Evolutionary conservation across 78 protist genomes (phyloP), one percentile per base, ranked within the genome.

Genomic region (Capsaspora owczarzaki): DNA sequence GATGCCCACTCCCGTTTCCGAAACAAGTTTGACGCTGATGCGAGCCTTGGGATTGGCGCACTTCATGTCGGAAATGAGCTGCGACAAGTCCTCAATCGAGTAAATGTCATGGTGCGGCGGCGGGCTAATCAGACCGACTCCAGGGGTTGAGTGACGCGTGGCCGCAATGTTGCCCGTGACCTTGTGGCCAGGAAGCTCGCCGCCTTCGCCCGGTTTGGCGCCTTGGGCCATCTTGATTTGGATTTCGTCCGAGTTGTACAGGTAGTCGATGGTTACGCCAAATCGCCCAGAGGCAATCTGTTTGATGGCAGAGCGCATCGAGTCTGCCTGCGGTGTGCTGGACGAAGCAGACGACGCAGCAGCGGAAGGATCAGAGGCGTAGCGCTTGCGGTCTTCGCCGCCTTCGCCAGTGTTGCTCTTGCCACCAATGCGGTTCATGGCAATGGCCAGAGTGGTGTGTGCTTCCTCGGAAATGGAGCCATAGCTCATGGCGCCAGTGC

Each of bases 101-200:
- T 93, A 93, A 87, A 93, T 93, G 85, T 93, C 96, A 90, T 93
- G 96, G 87, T 93, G 96, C 23, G 96, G 96, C 37, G 96, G 96
- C 35, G 96, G 96, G 43, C 91, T 85, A 76, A 93, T 90, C 53
- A 93, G 89, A n/a, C 89, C 92, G 16, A 93, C 93, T 6, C 96
- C 96, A 0, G 83, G 82, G 35, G 91, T 93, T 16, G 91, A 89
- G 77, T 84, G 53, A 47, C 96, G 88, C 42, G 80, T 40, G 66
- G 43, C 12, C 19, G 93, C 96, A 76, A 93, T 93, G 43, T 33
- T 47, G 56, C 72, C 82, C 42, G 74, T 61, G 41, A 87, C 82
- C 66, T 74, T 93, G 86, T 43, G 35, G 35, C 92, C 94, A 31
- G 93, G 93, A 44, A 90, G 86, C 78, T 93, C 93, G 4, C 93